phyloP scores from a whole-genome alignment of 2,329 filamentous ascomycete species.

The Colletotrichum paranaense region DNA sequence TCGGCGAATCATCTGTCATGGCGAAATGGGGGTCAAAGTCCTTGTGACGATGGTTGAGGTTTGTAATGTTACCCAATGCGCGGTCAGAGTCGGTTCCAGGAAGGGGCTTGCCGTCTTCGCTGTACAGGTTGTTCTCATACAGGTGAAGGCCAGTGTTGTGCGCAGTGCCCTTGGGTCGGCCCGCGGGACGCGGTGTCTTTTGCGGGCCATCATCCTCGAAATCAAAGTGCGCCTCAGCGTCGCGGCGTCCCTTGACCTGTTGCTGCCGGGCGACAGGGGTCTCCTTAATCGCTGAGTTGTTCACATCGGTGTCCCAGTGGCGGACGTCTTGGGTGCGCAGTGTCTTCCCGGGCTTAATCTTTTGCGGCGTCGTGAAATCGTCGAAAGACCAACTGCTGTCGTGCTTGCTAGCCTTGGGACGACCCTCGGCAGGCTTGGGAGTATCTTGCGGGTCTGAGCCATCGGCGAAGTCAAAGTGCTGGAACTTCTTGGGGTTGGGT shows the following conservation, averaged over 20 bases:
- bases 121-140: conserved; percentile 82
- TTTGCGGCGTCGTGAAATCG: conserved; percentile 87
- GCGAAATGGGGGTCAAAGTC: conserved; percentile 83
- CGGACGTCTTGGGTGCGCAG: conserved; percentile 75
- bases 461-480: conserved; percentile 86
- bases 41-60: conserved; percentile 78
- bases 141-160: conserved; percentile 77
- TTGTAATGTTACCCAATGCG: conserved; percentile 75
- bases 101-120: conserved; percentile 61
- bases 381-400: conserved; percentile 87
- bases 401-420: conserved; percentile 68
- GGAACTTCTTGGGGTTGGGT: conserved; percentile 82
- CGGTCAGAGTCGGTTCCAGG: conserved; percentile 48
- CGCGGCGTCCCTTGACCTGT: conserved; percentile 76
- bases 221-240: conserved; percentile 86
- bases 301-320: conserved; percentile 82
- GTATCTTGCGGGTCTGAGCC: conserved; percentile 65
- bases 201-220: conserved; percentile 79
- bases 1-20: conserved; percentile 76
- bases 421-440: conserved; percentile 56
- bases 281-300: conserved; percentile 60
- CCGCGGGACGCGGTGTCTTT: conserved; percentile 57
- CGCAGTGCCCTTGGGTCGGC: conserved; percentile 63
- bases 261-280: conserved; percentile 67
- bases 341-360: conserved; percentile 70